Evolutionary conservation across 1,284 basidiomycete genomes (phyloP), one percentile per base, ranked within the genome.

Genomic region (Papiliotrema nemorosa): DNA sequence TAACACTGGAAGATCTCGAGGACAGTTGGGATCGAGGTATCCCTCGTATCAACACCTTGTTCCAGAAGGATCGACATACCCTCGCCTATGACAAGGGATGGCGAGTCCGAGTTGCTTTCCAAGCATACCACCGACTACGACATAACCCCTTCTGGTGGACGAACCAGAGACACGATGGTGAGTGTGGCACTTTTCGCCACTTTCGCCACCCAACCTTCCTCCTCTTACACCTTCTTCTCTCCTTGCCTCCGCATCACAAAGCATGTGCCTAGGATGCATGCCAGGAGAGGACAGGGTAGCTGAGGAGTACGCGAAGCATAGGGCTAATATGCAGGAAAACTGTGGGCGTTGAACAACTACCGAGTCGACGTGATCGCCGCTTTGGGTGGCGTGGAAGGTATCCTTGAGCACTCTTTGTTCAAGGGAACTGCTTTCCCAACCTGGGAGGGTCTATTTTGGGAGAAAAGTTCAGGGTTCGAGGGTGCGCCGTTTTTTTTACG

Each of bases 81-180:
- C 77, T 97, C 62, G 94, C 94, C 0, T 98, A 97, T 73, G 94
- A 97, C 76, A 93, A 94, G 75, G 91, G 92, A 62, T 94, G 92
- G 84, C 86, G 89, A 46, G 88, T 92, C 34, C 84, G 94, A 35
- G 92, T 89, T 16, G 89, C 94, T 73, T 98, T 91, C 87, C 97
- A 97, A 75, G 90, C 96, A 74, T 98, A 96, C 72, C 93, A 97
- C 70, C 78, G 97, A 22, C 62, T 70, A 20, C 57, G 47, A 47
- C 88, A 86, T 68, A 93, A 96, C 70, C 92, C 92, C 0, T 97
- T 97, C 83, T 90, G 88, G 84, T 98, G 96, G 94, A 98, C 94
- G 10, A 92, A 89, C 21, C 91, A 97, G 71, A 84, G 94, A 13
- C 96, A 98, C 66, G 96, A 98, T 64, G 94, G n/a, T n/a, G n/a